These are phyloP conservation scores for Trametes versicolor DNA, from an alignment of 1,284 basidiomycete species.

Conservation along the genomic window DNA sequence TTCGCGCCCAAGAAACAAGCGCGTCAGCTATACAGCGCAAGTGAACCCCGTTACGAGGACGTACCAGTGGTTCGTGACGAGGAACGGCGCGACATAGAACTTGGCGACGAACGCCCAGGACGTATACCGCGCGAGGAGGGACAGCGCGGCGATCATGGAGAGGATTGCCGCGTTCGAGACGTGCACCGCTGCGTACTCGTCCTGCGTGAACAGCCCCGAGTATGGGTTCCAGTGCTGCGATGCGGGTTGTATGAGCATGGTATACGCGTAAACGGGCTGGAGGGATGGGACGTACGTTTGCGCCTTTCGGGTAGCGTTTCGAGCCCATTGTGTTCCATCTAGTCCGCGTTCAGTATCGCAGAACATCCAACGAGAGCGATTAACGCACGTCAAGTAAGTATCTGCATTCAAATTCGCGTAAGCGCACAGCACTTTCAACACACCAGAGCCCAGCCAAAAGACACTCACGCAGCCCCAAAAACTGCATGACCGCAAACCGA, in stretches of 20 bases:
- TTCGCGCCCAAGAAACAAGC: not conserved
- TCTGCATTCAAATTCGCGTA: not conserved
- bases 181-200: slow-evolving; percentile 7
- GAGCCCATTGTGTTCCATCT: slow-evolving; percentile 39
- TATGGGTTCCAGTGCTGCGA: slow-evolving; percentile 11
- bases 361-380: not conserved
- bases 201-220: slow-evolving; percentile 5
- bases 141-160: not conserved
- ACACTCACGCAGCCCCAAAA: slow-evolving; percentile 41
- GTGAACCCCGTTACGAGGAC: not conserved
- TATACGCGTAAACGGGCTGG: not conserved
- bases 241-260: too few relatives aligned
- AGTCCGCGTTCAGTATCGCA: not conserved
- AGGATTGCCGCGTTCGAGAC: slow-evolving; percentile 9
- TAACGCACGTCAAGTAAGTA: slow-evolving; percentile 43
- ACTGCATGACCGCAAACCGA: slow-evolving; percentile 59
- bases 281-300: slow-evolving; percentile 27
- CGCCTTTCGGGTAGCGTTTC: slow-evolving; percentile 44
- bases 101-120: slow-evolving; percentile 4
- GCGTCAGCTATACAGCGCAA: not conserved
- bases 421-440: not conserved
- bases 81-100: slow-evolving; percentile 6
- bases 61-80: slow-evolving; percentile 7
- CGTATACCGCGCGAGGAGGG: not conserved
- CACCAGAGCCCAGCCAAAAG: not conserved